Evolutionary conservation across 2,329 filamentous ascomycete genomes (phyloP).

Genomic region (Apiospora aurea): DNA sequence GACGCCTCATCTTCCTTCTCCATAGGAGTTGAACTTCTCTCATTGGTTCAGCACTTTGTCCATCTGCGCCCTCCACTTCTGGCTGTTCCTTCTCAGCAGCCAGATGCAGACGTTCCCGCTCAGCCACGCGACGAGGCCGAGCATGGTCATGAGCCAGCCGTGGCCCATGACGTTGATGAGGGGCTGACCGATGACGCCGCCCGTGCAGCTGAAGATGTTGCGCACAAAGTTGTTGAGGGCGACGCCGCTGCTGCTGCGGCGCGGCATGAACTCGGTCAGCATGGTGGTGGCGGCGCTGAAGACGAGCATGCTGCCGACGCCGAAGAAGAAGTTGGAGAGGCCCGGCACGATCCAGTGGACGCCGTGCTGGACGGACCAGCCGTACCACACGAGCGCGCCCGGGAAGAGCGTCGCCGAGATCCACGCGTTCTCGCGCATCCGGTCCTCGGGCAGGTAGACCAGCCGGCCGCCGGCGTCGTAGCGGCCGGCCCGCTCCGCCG

Average conservation of each 20-base stretch:
- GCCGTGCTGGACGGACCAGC: slow-evolving; percentile 74
- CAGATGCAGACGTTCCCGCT: slow-evolving; percentile 66
- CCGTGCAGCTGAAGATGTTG: slow-evolving; percentile 79
- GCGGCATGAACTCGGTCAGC: slow-evolving; percentile 84
- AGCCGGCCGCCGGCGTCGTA: slow-evolving; percentile 72
- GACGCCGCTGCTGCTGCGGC: slow-evolving; percentile 73
- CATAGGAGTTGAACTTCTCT: not conserved
- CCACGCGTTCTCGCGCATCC: slow-evolving; percentile 85
- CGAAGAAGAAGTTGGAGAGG: slow-evolving; percentile 77
- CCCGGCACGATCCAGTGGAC: slow-evolving; percentile 69
- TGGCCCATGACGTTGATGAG: slow-evolving; percentile 74
- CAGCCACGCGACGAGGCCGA: slow-evolving; percentile 60
- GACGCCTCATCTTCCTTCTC: not conserved
- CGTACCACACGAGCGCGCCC: slow-evolving; percentile 74
- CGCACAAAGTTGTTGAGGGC: slow-evolving; percentile 83
- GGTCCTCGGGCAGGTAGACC: slow-evolving; percentile 77
- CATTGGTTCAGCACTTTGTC: slow-evolving; percentile 44
- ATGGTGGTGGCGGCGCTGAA: slow-evolving; percentile 79
- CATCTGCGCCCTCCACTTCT: slow-evolving; percentile 70
- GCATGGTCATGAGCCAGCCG: slow-evolving; percentile 76
- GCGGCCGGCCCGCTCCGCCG: slow-evolving; percentile 73
- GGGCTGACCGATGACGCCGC: slow-evolving; percentile 72
- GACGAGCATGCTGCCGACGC: slow-evolving; percentile 79
- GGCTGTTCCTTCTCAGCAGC: slow-evolving; percentile 65
- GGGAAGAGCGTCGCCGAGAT: slow-evolving; percentile 76